Conservation (phyloP, 2,329 filamentous ascomycete species). For the Teratosphaeria nubilosa region DNA sequence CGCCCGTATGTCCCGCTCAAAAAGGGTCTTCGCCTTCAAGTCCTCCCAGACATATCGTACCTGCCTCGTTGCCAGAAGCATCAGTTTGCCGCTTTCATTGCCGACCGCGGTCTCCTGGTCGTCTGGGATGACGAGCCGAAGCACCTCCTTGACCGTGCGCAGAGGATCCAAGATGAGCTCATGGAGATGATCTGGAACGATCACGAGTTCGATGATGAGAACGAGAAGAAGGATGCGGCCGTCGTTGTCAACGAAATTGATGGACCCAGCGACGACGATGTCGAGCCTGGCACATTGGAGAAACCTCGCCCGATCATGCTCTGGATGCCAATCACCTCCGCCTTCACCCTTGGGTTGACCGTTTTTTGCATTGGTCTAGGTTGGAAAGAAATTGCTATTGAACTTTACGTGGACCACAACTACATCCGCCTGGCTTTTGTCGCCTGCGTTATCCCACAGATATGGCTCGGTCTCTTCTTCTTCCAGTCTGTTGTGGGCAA, state of each 20-base stretch:
- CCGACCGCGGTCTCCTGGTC: slow-evolving; percentile 47
- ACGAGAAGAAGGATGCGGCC: slow-evolving; percentile 33
- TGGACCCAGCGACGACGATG: slow-evolving; percentile 20
- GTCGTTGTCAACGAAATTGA: slow-evolving; percentile 24
- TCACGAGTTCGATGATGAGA: slow-evolving; percentile 28
- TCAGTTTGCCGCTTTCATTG: slow-evolving; percentile 56
- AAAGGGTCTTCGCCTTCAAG: slow-evolving; percentile 50
- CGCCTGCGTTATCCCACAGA: slow-evolving; percentile 42
- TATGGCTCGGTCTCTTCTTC: slow-evolving; percentile 50
- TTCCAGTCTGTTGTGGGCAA: slow-evolving; percentile 36
- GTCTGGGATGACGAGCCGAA: slow-evolving; percentile 56
- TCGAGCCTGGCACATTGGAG: slow-evolving; percentile 29
- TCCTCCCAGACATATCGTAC: slow-evolving; percentile 47
- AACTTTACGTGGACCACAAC: slow-evolving; percentile 44
- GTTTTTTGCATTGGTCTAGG: slow-evolving; percentile 47
- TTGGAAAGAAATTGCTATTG: slow-evolving; percentile 44
- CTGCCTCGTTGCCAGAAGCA: slow-evolving; percentile 53
- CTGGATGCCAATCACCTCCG: slow-evolving; percentile 46
- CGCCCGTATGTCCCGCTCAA: slow-evolving; percentile 48
- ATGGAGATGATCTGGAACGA: slow-evolving; percentile 51
- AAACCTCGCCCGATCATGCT: slow-evolving; percentile 42
- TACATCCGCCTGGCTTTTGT: slow-evolving; percentile 48
- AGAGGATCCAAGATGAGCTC: slow-evolving; percentile 43
- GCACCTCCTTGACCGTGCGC: slow-evolving; percentile 43
- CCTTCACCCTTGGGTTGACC: slow-evolving; percentile 43